A percentile compares a stretch with the other conserved stretches of the same genome.
Conservation (phyloP, 805 yeast genomes). For the Pichia deserticola region DNA sequence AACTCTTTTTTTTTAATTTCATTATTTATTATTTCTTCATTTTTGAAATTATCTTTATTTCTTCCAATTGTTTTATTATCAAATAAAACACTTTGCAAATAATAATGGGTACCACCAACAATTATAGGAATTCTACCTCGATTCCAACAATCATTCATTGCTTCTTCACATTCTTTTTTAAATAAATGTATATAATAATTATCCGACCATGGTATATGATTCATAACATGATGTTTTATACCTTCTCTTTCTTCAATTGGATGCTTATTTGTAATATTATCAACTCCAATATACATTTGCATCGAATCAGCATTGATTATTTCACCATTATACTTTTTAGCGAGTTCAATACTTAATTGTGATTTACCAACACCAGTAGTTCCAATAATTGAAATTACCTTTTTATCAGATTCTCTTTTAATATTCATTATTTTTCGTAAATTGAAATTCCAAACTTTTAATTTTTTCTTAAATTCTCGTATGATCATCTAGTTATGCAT, state of each 20-base stretch:
- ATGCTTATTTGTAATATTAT: constrained; percentile 85
- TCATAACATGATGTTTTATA: constrained; percentile 78
- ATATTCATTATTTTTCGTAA: background rate
- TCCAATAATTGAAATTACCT: constrained; percentile 41
- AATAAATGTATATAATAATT: constrained; percentile 79
- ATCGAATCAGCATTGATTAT: constrained; percentile 93
- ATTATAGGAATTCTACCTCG: constrained; percentile 75
- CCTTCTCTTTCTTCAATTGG: constrained; percentile 73
- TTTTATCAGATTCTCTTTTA: background rate
- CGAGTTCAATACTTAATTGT: constrained; percentile 73
- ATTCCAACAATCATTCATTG: constrained; percentile 56
- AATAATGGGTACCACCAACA: constrained; percentile 96
- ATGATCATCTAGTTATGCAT: background rate
- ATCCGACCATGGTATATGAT: constrained; percentile 73
- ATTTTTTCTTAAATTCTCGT: background rate
- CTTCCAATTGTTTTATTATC: constrained; percentile 50
- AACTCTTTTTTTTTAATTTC: constrained; percentile 15
- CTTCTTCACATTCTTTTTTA: constrained; percentile 56
- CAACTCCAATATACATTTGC: constrained; percentile 79
- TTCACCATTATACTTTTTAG: constrained; percentile 73
- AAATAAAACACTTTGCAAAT: constrained; percentile 70
- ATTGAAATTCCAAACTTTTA: background rate
- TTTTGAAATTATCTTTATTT: constrained; percentile 12
- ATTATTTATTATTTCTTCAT: constrained; percentile 9
- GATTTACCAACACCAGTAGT: constrained; percentile 98